Base-by-base conservation (phyloP, 2,329 filamentous ascomycete species). In the Stagonosporopsis rhizophila region DNA sequence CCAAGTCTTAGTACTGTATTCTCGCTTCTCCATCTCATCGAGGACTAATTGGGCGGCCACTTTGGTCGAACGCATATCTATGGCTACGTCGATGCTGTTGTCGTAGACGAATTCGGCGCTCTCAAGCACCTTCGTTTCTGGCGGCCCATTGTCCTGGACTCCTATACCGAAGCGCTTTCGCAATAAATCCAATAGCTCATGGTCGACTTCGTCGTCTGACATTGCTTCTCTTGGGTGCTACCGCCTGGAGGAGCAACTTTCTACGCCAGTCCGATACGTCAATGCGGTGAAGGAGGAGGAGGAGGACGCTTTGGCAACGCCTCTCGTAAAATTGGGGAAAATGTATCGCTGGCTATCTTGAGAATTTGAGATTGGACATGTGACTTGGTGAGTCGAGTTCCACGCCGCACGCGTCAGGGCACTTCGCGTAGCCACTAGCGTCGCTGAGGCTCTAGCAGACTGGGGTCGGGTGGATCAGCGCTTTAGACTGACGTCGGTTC, bases 171-270 rank as follows among this genome's bases (percentile, higher is more conserved):
- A 83, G 60, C 92, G 91, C 75, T 95, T 87, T 49, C 92, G 89
- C 14, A 98, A 85, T 19, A 97, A 87, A 65, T 88, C 92, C 19
- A 97, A 83, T 41, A 98, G 87, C 77, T 97, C 93, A 37, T 85
- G 89, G 72, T 97, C 94, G 44, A 89, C 88, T 76, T 96, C 94
- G 76, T 96, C 91, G 80, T 97, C 92, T 42, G 91, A 96, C 90
- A 96, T 96, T 66, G 44, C 79, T 60, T 22, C 39, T n/a, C 11
- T 19, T n/a, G n/a, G 27, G 20, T 27, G 30, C 17, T 28, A 22
- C 23, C 30, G n/a, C 14, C 20, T 30, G 28, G 32, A 14, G 19
- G 19, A 23, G 37, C 20, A 7, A n/a, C 7, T 7, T n/a, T 39
- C 6, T 19, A 34, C 52, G 15, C 19, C 38, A 39, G 27, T 22